Evolutionary conservation across 176 grass and related monocot species (phyloP), one percentile per base, ranked within the genome.

Genomic region (Oryza nivara): DNA sequence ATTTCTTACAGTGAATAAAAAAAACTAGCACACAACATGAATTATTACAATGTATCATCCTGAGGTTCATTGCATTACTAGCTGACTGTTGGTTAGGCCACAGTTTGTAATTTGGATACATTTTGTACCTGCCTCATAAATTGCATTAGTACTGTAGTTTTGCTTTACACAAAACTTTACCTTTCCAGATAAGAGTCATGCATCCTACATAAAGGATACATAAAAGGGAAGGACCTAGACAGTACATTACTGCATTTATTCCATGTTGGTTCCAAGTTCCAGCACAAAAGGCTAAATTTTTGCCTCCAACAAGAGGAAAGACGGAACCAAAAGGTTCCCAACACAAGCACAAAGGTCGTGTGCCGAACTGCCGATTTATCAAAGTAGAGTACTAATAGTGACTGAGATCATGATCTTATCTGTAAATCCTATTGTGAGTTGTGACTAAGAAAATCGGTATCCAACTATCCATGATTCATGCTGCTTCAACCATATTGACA

Each of bases 181-280:
- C 40, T 20, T 80, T 81, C 44, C 14, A 17, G 20, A 60, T 63
- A 63, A 82, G 20, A 58, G 67, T 1, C 12, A 71, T 17, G 14
- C 36, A 82, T 70, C 49, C 13, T 41, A 82, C n/a, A 4, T 60
- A 35, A n/a, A 40, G 36, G 66, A 9, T 30, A 28, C 73, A 77
- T 54, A 14, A 60, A 46, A 71, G 14, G 54, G 77, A 70, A 20
- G 20, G 70, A 83, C 30, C 13, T 68, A 79, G 17, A 67, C 11
- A 70, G 10, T n/a, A 22, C 58, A 63, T n/a, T 58, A 58, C 19
- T 54, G 34, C 34, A 73, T 34, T 22, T 72, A n/a, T 54, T 41
- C 1, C 11, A 41, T 65, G 58, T 16, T 23, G 40, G 58, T 65
- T 66, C 11, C 0, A 40, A 28, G 14, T 65, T 71, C 28, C 25